Conservation (phyloP, 2,329 filamentous ascomycete genomes). For the Aspergillus piperis region DNA sequence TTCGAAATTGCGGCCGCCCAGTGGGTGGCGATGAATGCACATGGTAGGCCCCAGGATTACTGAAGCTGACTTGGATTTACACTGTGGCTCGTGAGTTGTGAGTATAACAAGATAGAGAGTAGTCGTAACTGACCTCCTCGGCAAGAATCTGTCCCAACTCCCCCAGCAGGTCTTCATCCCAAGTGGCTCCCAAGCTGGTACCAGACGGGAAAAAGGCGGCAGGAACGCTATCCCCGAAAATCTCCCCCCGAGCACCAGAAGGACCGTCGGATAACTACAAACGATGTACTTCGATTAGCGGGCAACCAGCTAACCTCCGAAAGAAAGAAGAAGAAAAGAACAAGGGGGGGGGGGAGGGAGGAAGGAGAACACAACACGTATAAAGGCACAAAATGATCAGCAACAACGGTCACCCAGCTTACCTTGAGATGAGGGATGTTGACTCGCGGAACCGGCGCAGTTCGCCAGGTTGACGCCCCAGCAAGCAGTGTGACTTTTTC, state of each 20-base stretch:
- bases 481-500: no score
- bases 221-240: not conserved
- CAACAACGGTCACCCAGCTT: no score
- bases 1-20: slow-evolving; percentile 23
- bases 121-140: not conserved
- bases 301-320: no score
- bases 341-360: no score
- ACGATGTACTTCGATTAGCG: no score
- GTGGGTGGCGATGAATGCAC: slow-evolving; percentile 8
- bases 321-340: no score
- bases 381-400: no score
- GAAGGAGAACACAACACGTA: no score
- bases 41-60: not conserved
- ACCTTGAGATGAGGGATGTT: no score
- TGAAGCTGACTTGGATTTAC: slow-evolving; percentile 4
- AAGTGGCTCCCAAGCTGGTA: not conserved
- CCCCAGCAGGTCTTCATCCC: not conserved
- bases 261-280: not conserved
- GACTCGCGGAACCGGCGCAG: no score
- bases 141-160: not conserved
- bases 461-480: no score
- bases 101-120: not conserved
- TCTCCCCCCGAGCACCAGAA: not conserved
- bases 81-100: not conserved
- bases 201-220: slow-evolving; percentile 3